Conservation (phyloP, 169 alveolate genomes). For the Fabrea salina region DNA sequence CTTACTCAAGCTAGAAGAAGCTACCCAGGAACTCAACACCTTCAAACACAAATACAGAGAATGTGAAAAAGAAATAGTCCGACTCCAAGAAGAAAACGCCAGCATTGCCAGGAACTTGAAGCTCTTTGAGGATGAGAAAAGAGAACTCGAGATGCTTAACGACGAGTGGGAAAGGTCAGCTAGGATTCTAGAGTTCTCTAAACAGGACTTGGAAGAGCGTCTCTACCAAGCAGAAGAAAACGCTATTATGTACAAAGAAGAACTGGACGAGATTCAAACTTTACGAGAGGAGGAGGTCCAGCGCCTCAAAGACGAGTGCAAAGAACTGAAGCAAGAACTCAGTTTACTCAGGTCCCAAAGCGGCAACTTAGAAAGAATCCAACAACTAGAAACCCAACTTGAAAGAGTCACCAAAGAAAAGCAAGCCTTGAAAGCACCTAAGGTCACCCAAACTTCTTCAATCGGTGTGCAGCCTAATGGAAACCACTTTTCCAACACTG, state of each 20-base stretch:
- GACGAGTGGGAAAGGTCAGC: conserved; percentile 36
- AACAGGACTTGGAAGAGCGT: conserved; percentile 23
- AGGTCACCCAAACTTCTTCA: neutral
- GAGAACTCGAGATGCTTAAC: conserved; percentile 24
- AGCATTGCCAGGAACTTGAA: neutral
- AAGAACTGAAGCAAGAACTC: conserved; percentile 19
- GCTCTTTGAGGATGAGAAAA: neutral
- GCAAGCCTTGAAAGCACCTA: neutral
- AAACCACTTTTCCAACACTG: no score
- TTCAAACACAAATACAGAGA: neutral
- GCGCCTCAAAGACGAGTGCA: conserved; percentile 23
- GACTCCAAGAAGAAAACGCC: neutral
- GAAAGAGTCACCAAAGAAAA: neutral
- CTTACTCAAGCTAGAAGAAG: neutral
- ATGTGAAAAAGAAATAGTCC: neutral
- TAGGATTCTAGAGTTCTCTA: conserved; percentile 20
- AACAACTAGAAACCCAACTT: neutral
- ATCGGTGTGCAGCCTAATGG: no score
- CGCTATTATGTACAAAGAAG: conserved; percentile 34
- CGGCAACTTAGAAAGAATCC: neutral
- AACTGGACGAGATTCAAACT: conserved; percentile 12
- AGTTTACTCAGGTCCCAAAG: neutral
- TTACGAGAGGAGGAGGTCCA: conserved; percentile 20
- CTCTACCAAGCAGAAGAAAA: conserved; percentile 29
- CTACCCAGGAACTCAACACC: neutral